Evolutionary conservation across 345 rosid genomes (phyloP).

Genomic region (Crucihimalaya himalaica): DNA sequence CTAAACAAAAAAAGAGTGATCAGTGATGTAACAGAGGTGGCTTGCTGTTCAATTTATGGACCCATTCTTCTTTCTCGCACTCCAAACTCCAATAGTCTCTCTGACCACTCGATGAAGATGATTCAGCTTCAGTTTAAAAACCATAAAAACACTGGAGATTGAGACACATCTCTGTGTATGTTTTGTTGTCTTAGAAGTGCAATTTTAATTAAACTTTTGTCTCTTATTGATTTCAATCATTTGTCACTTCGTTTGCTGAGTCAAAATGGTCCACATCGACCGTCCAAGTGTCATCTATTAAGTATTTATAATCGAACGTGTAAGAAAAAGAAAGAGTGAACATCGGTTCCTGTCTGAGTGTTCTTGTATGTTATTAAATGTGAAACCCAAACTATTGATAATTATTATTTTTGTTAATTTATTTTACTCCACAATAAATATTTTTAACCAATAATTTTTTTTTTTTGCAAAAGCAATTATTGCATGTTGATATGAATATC

Average conservation of each 20-base stretch:
- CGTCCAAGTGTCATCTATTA: conserved; percentile 22
- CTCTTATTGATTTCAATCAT: conserved; percentile 39
- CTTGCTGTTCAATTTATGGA: conserved; percentile 37
- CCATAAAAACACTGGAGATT: conserved; percentile 19
- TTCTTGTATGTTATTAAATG: conserved; percentile 19
- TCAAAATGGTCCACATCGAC: conserved; percentile 21
- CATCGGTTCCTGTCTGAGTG: conserved; percentile 16
- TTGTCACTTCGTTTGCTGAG: conserved; percentile 38
- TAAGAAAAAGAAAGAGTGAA: conserved; percentile 17
- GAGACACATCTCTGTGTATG: conserved; percentile 11
- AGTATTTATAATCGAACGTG: background rate
- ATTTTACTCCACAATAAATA: background rate
- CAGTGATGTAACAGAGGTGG: conserved; percentile 29
- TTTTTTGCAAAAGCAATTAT: background rate
- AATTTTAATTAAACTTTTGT: conserved; percentile 18
- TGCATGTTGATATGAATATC: background rate
- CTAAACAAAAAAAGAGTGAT: conserved; percentile 24
- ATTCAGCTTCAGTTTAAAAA: conserved; percentile 4
- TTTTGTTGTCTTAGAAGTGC: background rate
- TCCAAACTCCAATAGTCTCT: conserved; percentile 21
- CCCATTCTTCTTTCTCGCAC: conserved; percentile 27
- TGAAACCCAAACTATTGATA: conserved; percentile 7
- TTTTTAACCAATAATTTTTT: no score
- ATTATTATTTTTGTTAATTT: background rate
- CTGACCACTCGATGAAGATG: conserved; percentile 11